These are phyloP conservation scores for Quaeritorhiza haematococci DNA, from an alignment of 371 early-diverging fungal species.

Conservation along the genomic window DNA sequence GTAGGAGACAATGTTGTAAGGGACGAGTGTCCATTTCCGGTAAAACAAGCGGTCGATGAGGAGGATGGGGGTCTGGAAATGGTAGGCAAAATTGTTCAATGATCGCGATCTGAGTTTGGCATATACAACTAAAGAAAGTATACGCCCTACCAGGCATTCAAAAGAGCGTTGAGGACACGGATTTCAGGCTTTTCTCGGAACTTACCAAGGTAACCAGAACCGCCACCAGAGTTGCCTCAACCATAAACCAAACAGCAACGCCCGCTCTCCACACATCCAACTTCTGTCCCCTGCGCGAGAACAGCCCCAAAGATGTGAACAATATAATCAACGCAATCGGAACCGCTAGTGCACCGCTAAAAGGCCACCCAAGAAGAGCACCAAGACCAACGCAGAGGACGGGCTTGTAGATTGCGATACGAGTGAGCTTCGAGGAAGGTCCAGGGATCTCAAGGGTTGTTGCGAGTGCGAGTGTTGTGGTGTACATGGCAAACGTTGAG, in stretches of 20 bases:
- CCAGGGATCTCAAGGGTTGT: constrained; percentile 49
- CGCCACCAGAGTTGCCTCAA: constrained; percentile 12
- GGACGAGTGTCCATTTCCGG: constrained; percentile 61
- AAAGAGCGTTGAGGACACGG: not conserved
- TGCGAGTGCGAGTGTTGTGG: constrained; percentile 70
- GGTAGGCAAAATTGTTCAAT: not conserved
- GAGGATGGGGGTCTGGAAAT: constrained; percentile 50
- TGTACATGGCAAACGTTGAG: constrained; percentile 87
- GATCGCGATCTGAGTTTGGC: constrained; percentile 7
- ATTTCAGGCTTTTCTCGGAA: not conserved
- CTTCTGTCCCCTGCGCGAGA: not conserved
- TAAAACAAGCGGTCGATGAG: constrained; percentile 76
- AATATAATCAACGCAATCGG: not conserved
- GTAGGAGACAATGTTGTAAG: constrained; percentile 83
- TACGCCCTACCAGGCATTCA: not conserved
- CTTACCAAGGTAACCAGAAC: constrained; percentile 15
- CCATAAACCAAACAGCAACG: constrained; percentile 3
- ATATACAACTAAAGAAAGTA: constrained; percentile 1
- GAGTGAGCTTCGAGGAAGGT: constrained; percentile 42
- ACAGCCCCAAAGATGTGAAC: not conserved
- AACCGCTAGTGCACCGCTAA: constrained; percentile 41
- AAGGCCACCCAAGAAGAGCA: constrained; percentile 85
- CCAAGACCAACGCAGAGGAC: constrained; percentile 66
- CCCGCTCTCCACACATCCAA: not conserved
- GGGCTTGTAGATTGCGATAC: constrained; percentile 7